phyloP scores from a whole-genome alignment of 2,329 filamentous ascomycete genomes.

The Pyrenophora tritici-repentis region DNA sequence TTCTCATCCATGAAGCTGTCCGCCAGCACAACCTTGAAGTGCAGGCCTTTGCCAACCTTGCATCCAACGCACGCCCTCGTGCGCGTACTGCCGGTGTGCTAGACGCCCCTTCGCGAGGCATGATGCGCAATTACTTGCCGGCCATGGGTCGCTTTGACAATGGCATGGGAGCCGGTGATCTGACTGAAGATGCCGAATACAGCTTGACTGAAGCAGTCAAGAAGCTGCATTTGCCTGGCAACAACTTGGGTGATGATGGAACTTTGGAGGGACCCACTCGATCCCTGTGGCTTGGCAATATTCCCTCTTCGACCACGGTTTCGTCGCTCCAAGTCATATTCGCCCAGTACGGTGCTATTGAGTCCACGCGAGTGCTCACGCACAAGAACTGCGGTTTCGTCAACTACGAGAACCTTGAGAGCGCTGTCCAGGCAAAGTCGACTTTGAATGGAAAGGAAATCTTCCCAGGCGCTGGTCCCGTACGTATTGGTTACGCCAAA shows the following conservation, averaged over 20 bases:
- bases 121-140: conserved; percentile 72
- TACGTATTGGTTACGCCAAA: conserved; percentile 96
- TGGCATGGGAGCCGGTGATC: conserved; percentile 74
- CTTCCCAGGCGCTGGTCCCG: conserved; percentile 92
- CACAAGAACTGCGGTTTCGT: conserved; percentile 99
- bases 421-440: conserved; percentile 84
- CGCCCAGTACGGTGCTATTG: conserved; percentile 85
- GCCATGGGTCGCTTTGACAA: conserved; percentile 62
- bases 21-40: conserved; percentile 92
- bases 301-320: conserved; percentile 94
- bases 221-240: conserved; percentile 63
- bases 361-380: conserved; percentile 89
- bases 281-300: conserved; percentile 95
- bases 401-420: conserved; percentile 92
- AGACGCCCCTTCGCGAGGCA: conserved; percentile 72
- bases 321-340: conserved; percentile 96
- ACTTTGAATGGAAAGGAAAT: conserved; percentile 96
- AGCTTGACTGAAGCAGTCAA: conserved; percentile 83
- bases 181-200: conserved; percentile 77
- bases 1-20: conserved; percentile 72
- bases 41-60: conserved; percentile 86
- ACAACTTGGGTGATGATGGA: conserved; percentile 75
- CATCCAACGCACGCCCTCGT: conserved; percentile 79
- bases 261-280: conserved; percentile 87
- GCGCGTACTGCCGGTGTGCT: conserved; percentile 90